These are phyloP conservation scores for Cryphonectria radicalis DNA, from an alignment of 2,329 filamentous ascomycete species.

Conservation along the genomic window DNA sequence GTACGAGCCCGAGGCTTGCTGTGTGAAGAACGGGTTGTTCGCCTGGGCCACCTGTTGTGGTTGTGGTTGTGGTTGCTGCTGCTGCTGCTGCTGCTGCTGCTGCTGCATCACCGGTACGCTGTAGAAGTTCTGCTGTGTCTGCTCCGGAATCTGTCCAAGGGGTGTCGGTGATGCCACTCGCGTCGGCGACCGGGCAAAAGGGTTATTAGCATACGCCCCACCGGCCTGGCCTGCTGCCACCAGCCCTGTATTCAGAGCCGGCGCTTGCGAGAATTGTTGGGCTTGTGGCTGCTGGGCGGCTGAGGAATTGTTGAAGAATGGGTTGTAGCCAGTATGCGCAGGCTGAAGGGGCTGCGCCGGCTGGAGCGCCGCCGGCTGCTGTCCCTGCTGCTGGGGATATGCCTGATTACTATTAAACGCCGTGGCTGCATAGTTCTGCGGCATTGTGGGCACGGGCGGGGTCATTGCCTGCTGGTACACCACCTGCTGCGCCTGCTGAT, in stretches of 20 bases:
- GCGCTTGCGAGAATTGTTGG: conserved; percentile 39
- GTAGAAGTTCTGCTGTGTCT: conserved; percentile 51
- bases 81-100: conserved; percentile 34
- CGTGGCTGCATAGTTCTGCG: conserved; percentile 45
- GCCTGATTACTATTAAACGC: conserved; percentile 49
- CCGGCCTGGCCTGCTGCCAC: conserved; percentile 29
- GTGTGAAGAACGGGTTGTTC: conserved; percentile 23
- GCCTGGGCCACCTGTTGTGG: conserved; percentile 33
- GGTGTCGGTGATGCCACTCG: conserved; percentile 52
- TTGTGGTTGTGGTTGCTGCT: conserved; percentile 35
- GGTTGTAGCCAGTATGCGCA: conserved; percentile 53
- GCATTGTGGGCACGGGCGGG: conserved; percentile 47
- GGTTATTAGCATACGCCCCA: conserved; percentile 48
- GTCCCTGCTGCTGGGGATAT: conserved; percentile 39
- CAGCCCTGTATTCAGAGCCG: conserved; percentile 45
- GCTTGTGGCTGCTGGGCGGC: conserved; percentile 39
- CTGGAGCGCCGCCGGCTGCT: conserved; percentile 31
- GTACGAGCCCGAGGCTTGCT: conserved; percentile 33
- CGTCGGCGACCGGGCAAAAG: conserved; percentile 54
- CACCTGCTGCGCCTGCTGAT: conserved; percentile 46
- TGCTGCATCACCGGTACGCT: conserved; percentile 31
- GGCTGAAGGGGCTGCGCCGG: conserved; percentile 41
- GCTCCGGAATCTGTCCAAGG: conserved; percentile 58
- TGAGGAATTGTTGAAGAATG: conserved; percentile 51
- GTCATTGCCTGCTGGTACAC: conserved; percentile 50